Conservation (phyloP, 805 yeast genomes). For the Suhomyces sp. region DNA sequence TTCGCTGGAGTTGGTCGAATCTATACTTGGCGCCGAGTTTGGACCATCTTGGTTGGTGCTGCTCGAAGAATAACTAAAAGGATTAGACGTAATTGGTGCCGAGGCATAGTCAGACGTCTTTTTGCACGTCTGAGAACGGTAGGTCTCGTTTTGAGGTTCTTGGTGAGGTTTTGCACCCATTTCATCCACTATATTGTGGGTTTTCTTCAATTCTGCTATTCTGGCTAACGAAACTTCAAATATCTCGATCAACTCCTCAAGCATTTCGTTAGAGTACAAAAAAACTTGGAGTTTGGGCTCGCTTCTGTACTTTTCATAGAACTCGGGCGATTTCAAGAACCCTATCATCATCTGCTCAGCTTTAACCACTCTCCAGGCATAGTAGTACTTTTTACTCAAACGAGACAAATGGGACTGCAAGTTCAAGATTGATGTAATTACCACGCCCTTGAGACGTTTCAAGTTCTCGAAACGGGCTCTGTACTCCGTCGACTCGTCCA, state of each 20-base stretch:
- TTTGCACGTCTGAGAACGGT: not conserved
- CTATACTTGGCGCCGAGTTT: not conserved
- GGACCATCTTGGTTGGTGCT: not conserved
- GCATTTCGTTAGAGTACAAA: conserved; percentile 14
- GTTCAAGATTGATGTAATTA: conserved; percentile 1
- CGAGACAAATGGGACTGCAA: conserved; percentile 17
- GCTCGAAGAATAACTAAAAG: not conserved
- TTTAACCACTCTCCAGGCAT: conserved; percentile 66
- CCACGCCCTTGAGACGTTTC: not conserved
- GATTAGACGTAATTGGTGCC: not conserved
- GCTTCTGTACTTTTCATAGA: conserved; percentile 13
- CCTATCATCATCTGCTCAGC: conserved; percentile 46
- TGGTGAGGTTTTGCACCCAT: not conserved
- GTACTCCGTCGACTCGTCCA: conserved; percentile 17
- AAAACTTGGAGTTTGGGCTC: conserved; percentile 7
- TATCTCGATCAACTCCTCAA: conserved; percentile 19
- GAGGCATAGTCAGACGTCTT: not conserved
- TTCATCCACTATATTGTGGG: not conserved
- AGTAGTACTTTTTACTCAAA: conserved; percentile 57
- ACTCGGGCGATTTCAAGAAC: conserved; percentile 27
- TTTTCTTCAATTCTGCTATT: conserved; percentile 8
- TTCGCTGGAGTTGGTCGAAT: not conserved
- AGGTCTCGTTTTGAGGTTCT: not conserved
- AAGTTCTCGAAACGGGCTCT: conserved; percentile 7
- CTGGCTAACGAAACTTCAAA: conserved; percentile 19